Base-by-base conservation (phyloP, 2,329 filamentous ascomycete species). In the Didymella segeticola region DNA sequence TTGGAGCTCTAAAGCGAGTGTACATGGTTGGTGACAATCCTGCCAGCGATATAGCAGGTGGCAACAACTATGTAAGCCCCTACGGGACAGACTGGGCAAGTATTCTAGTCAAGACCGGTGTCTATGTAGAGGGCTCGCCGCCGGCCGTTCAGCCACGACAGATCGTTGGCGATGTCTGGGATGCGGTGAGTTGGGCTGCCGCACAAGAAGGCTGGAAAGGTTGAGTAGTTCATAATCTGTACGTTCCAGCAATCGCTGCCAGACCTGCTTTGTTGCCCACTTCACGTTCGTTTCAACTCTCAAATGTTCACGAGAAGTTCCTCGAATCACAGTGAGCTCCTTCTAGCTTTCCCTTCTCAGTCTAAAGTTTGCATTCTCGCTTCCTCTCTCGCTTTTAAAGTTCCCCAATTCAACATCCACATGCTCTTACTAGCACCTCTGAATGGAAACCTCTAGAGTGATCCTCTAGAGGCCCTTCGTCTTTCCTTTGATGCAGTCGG, bases 1-100 rank as follows among this genome's bases (percentile, higher is more conserved):
- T 75, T 2, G 73, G 67, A 17, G 81, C 82, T n/a, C 75, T 96
- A 49, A 80, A 82, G 66, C 84, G 82, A 36, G 92, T 98, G 10
- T 98, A 96, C 76, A 98, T 98, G 93, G 85, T 98, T 34, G 95
- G 95, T 1, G 79, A 82, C 52, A 82, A 81, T 53, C 79, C 79
- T n/a, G 91, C 91, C 69, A 95, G 89, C 63, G 95, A 99, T 72
- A 96, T 99, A 61, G 80, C 85, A 5, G 95, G 95, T 5, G 93
- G 91, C 17, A 96, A 96, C 70, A 82, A 83, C 38, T 96, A 89
- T 69, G 68, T 78, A 37, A 90, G 88, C 58, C 78, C 82, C 4
- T 76, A 82, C 51, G 88, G 87, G 8, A 89, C 86, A n/a, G 79
- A 86, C 53, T 96, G 93, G 92, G 78, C 82, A 33, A 89, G 89